Evolutionary conservation across 176 grass and related monocot species (phyloP).

Genomic region (Urochloa ruziziensis): DNA sequence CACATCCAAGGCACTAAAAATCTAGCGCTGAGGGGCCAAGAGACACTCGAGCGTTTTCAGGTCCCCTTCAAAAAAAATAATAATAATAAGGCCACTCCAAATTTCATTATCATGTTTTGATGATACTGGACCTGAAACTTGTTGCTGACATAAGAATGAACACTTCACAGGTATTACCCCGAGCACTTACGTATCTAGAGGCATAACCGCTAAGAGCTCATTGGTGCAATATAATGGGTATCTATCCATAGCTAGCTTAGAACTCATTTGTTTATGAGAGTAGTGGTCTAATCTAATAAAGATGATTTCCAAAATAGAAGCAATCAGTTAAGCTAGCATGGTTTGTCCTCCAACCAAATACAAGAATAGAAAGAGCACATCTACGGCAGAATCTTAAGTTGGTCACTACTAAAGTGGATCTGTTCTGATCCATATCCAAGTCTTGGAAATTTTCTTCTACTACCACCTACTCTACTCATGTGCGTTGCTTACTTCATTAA

Average conservation of each 20-base stretch:
- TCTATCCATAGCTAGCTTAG: background rate
- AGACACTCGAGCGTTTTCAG: too few species aligned
- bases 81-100: background rate
- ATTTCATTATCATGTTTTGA: background rate
- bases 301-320: constrained; percentile 29
- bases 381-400: constrained; percentile 26
- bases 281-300: background rate
- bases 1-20: background rate
- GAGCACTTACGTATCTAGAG: background rate
- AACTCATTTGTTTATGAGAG: constrained; percentile 26
- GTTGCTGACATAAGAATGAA: background rate
- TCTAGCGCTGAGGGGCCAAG: background rate
- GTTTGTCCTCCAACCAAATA: background rate
- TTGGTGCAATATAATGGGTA: constrained; percentile 24
- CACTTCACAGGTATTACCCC: background rate
- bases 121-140: background rate
- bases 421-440: constrained; percentile 28
- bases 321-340: constrained; percentile 14
- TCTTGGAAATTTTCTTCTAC: background rate
- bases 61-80: background rate
- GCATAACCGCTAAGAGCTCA: constrained; percentile 17
- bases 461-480: background rate
- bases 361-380: constrained; percentile 33
- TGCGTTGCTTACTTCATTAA: background rate
- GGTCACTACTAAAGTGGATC: background rate